Base-by-base conservation (phyloP, 345 rosid genomes). In the Gossypioides kirkii region DNA sequence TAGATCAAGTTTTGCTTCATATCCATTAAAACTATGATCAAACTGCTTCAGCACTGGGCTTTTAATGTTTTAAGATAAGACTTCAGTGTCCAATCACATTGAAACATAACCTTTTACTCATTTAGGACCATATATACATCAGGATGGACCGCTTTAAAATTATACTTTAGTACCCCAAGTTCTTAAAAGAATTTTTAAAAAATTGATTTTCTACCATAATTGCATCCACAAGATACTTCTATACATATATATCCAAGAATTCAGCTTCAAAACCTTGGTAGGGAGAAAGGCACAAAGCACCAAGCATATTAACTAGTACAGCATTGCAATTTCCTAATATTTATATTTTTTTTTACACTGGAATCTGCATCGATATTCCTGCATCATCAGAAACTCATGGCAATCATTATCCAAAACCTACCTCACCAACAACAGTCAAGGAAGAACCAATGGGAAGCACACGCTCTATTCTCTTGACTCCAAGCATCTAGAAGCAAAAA, bases 381-480 rank as follows among this genome's bases (percentile, higher is more conserved):
- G 18, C 18, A 41, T 23, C 55, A 66, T 46, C 70, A n/a, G 26
- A 58, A 13, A 14, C 23, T 41, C 25, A 45, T 22, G 23, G 55
- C 20, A 43, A 25, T 3, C 55, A 25, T 42, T 26, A 71, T 56
- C 22, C 7, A 36, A 71, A 25, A 58, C 82, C 60, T 86, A 92
- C 98, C 98, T 94, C 98, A 13, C 98, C 98, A 77, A 92, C 96
- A 78, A 89, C 87, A n/a, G 97, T 94, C 80, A 94, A 81, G 45
- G 97, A 88, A 70, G 97, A 83, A 68, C 98, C 97, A 71, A 90
- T 87, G 12, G 98, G 98, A 76, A 94, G 97, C 68, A 94, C 90
- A 23, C 97, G 82, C 76, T 94, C 98, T 67, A 90, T 88, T n/a
- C 91, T 88, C 86, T 94, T 94, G 25, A 94, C 95, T 74, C 98